Evolutionary conservation across 2,329 filamentous ascomycete genomes (phyloP), one percentile per base, ranked within the genome.

Genomic region (Venturia nashicola): DNA sequence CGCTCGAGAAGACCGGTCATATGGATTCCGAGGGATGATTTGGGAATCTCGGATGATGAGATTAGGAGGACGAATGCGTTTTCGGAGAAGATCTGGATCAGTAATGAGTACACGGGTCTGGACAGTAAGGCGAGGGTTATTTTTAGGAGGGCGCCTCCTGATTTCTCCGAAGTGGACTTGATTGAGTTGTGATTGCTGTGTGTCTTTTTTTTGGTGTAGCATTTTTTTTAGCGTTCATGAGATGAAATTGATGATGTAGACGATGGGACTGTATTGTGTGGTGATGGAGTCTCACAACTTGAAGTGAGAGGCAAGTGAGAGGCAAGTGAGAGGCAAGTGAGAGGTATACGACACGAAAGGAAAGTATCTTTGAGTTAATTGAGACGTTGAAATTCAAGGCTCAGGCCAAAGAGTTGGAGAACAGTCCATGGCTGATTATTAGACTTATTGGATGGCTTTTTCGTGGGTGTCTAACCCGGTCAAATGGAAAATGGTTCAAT

Each of bases 21-120:
- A 34, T 99, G 94, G 94, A 90, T 99, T 55, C 94, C 94, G 0
- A 85, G 88, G 12, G 94, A 99, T 71, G 89, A 94, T 68, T 76
- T 97, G 5, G 94, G 94, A 5, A 84, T 99, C 65, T 91, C 89
- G 68, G 91, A 96, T 69, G 93, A 97, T 69, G 94, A 99, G 77
- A 88, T 97, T 55, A 81, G 82, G 70, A 82, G 89, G 43, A 96
- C 91, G 7, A 82, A 86, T 67, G 80, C 82, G 59, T 89, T 91
- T 72, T 93, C 87, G 71, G 81, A 76, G 48, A 80, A 81, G 68
- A 88, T 97, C 62, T 96, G 91, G 89, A 91, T 97, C 72, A 96
- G 90, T 70, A 97, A 97, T 74, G 89, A 95, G 73, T 91, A 91
- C 65, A 91, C 93, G 23, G 89, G 90, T 11, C 78, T 97, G 69